These are phyloP conservation scores for Starmerella apis DNA, from an alignment of 805 yeast genomes.

Conservation along the genomic window DNA sequence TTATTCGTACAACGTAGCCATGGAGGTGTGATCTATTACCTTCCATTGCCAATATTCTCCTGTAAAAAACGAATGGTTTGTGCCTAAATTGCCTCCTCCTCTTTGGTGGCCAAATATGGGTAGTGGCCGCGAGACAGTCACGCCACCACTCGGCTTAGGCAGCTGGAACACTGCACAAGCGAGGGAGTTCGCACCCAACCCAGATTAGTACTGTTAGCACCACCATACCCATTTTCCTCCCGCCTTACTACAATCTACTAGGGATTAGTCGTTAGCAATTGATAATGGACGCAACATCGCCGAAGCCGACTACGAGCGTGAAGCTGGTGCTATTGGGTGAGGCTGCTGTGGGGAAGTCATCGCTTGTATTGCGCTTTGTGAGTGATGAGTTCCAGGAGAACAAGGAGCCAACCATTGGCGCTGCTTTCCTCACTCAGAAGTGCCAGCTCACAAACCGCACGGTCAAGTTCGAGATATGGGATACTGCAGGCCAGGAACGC, in stretches of 20 bases:
- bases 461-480: slow-evolving; percentile 56
- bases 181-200: background rate
- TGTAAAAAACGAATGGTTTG: too few species aligned
- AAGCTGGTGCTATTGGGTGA: slow-evolving; percentile 89
- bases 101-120: too few species aligned
- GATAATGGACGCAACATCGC: slow-evolving; percentile 20
- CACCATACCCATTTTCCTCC: background rate
- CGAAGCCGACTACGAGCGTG: slow-evolving; percentile 55
- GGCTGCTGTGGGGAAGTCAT: slow-evolving; percentile 96
- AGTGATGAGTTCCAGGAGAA: slow-evolving; percentile 93
- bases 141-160: slow-evolving; percentile 5
- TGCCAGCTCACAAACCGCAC: slow-evolving; percentile 78
- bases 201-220: background rate
- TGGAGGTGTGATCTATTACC: too few species aligned
- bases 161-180: background rate
- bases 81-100: too few species aligned
- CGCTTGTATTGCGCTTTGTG: slow-evolving; percentile 83
- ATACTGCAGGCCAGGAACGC: slow-evolving; percentile 96
- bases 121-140: background rate
- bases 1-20: too few species aligned
- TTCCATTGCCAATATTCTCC: too few species aligned
- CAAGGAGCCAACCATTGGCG: slow-evolving; percentile 96
- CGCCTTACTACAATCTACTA: background rate
- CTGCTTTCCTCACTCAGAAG: slow-evolving; percentile 90
- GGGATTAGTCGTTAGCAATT: slow-evolving; percentile 4